Evolutionary conservation across 148 eudicot genomes (phyloP), one percentile per base, ranked within the genome.

Genomic region (Amaranthus hypochondriacus): DNA sequence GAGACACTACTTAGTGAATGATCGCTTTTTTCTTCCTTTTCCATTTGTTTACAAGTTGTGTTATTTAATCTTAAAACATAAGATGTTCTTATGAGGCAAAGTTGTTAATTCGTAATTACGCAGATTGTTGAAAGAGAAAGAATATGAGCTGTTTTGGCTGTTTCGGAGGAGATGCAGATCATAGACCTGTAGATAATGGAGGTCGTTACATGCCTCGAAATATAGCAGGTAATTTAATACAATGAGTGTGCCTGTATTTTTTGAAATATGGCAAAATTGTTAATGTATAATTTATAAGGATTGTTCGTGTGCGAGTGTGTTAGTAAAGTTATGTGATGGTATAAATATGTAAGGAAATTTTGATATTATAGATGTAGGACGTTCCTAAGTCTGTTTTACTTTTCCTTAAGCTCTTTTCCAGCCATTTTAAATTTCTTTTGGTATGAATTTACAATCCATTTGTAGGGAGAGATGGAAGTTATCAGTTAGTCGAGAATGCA

Each of bases 91-190:
- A 48, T 69, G 66, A 49, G 61, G 49, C 53, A 13, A 54, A 60
- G 13, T 48, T 63, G 64, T 72, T 52, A 18, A 56, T 59, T 64
- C 48, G 11, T 74, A 9, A 21, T 51, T 21, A 7, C 65, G 43
- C 60, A 63, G 63, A 65, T 18, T 69, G 63, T 71, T 60, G 42
- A 75, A 56, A 52, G 72, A 62, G 66, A 73, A 66, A 69, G 58
- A 78, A 43, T 46, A 81, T 81, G 83, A 77, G 83, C 52, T 81
- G 83, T 72, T 81, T 81, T 81, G 72, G 83, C 75, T 81, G 83
- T 76, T 81, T 76, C 73, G 78, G 78, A 54, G 83, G 80, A 81
- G 77, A 74, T 61, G 71, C 65, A 55, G 42, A 68, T 59, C 71
- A 57, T 73, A 73, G 70, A 77, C 54, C 75, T 68, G 72, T 57